Evolutionary conservation across 1,284 basidiomycete species (phyloP).

Genomic region (Clitocybe nebularis): DNA sequence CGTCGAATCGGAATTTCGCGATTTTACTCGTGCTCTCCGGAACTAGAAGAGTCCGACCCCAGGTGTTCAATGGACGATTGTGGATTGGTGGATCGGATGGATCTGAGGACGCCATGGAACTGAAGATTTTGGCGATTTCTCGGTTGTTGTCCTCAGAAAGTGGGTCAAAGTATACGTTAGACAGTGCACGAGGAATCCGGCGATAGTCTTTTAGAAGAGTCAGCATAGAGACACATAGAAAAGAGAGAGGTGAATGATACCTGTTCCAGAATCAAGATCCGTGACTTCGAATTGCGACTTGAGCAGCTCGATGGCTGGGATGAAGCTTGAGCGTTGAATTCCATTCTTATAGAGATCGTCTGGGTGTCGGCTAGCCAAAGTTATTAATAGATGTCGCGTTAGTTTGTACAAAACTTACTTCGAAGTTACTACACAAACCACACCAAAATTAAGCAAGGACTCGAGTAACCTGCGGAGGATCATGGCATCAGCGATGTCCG

Average conservation of each 20-base stretch:
- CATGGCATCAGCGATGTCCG: conserved; percentile 99
- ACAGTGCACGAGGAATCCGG: conserved; percentile 83
- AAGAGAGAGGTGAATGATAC: conserved; percentile 33
- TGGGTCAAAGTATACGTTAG: conserved; percentile 90
- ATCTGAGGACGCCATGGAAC: conserved; percentile 58
- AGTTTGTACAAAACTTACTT: conserved; percentile 55
- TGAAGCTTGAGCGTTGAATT: conserved; percentile 94
- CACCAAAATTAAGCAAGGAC: conserved; percentile 80
- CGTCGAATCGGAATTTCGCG: conserved; percentile 85
- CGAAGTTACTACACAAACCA: conserved; percentile 94
- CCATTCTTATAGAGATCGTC: conserved; percentile 99
- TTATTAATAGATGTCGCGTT: background rate
- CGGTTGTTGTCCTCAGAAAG: conserved; percentile 58
- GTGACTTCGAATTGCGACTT: conserved; percentile 85
- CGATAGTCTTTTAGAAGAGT: conserved; percentile 76
- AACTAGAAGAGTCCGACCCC: conserved; percentile 82
- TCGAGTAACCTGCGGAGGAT: conserved; percentile 90
- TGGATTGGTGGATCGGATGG: conserved; percentile 55
- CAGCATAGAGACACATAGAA: conserved; percentile 11
- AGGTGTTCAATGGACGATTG: conserved; percentile 73
- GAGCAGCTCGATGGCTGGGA: conserved; percentile 93
- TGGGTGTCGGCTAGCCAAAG: conserved; percentile 80
- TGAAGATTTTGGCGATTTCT: conserved; percentile 83
- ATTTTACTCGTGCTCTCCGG: conserved; percentile 78
- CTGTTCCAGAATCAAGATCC: conserved; percentile 92